A percentile compares a stretch with the other conserved stretches of the same genome.
Conservation (phyloP, 2,329 filamentous ascomycete species). For the Epichloe coenophiala region DNA sequence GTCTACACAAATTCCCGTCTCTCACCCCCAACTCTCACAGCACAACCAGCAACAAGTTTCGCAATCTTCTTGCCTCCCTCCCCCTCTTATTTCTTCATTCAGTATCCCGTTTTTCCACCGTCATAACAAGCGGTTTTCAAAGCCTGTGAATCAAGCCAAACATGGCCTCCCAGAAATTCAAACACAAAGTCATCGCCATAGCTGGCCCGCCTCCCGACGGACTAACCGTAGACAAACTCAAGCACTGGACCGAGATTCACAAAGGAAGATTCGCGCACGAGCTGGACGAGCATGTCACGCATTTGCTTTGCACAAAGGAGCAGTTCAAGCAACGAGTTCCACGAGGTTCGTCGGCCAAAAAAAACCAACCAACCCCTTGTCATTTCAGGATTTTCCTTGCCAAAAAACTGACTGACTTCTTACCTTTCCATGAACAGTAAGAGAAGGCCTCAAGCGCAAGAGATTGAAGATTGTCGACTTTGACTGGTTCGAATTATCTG, state of each 20-base stretch:
- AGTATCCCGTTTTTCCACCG: too few relatives aligned
- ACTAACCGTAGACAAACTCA: conserved; percentile 41
- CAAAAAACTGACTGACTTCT: too few relatives aligned
- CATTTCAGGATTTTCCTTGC: too few relatives aligned
- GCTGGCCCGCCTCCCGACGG: conserved; percentile 42
- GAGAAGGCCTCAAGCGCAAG: conserved; percentile 21
- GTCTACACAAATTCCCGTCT: background rate
- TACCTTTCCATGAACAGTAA: conserved; percentile 15
- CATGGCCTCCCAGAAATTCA: background rate
- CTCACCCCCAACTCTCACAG: background rate
- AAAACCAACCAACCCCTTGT: background rate
- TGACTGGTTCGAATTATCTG: conserved; percentile 41
- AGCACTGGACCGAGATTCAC: conserved; percentile 49
- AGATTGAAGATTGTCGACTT: conserved; percentile 28
- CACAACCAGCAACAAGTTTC: background rate
- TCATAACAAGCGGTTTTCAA: background rate
- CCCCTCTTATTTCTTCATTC: background rate
- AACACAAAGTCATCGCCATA: conserved; percentile 32
- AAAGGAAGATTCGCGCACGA: conserved; percentile 43
- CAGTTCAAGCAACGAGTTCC: conserved; percentile 38
- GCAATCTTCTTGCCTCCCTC: background rate
- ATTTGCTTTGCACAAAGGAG: conserved; percentile 53
- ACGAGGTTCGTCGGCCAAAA: conserved; percentile 17
- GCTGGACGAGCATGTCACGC: conserved; percentile 48
- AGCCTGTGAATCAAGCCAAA: background rate